Evolutionary conservation across 1,284 basidiomycete genomes (phyloP).

Genomic region (Xerocomus amazonicus): DNA sequence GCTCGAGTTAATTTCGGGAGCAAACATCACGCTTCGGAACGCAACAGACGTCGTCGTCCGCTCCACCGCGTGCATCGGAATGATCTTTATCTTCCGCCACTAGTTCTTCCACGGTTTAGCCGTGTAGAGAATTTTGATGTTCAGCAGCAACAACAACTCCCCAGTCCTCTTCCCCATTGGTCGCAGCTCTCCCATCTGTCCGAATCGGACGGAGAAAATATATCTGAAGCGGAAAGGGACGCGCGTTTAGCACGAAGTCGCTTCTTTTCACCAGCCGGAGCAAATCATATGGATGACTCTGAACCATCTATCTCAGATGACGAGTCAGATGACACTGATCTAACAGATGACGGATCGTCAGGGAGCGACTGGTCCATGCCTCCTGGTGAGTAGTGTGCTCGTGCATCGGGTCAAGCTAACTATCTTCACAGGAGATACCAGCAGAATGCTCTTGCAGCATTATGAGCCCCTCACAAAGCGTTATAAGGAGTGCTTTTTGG

Average conservation of each 20-base stretch:
- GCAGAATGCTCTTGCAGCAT: conserved; percentile 18
- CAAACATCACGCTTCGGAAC: neutral
- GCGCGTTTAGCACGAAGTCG: conserved; percentile 63
- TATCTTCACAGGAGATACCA: conserved; percentile 15
- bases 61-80: conserved; percentile 39
- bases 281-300: conserved; percentile 38
- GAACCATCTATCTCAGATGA: conserved; percentile 59
- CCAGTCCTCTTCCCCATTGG: conserved; percentile 15
- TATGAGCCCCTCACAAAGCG: conserved; percentile 31
- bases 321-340: conserved; percentile 71
- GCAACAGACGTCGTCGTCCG: conserved; percentile 4
- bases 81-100: conserved; percentile 57
- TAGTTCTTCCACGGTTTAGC: conserved; percentile 38
- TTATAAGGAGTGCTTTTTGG: conserved; percentile 29
- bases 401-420: conserved; percentile 9
- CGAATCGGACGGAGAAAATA: conserved; percentile 61
- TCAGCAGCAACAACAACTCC: conserved; percentile 7
- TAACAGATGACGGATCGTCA: conserved; percentile 51
- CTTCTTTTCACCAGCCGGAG: conserved; percentile 37
- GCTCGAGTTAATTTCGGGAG: conserved; percentile 9
- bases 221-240: conserved; percentile 64
- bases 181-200: conserved; percentile 40
- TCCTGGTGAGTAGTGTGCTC: conserved; percentile 20
- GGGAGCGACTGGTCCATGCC: conserved; percentile 55
- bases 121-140: conserved; percentile 1